Conservation (phyloP, 441 rosid species). For the Cnidoscolus chayamansa region DNA sequence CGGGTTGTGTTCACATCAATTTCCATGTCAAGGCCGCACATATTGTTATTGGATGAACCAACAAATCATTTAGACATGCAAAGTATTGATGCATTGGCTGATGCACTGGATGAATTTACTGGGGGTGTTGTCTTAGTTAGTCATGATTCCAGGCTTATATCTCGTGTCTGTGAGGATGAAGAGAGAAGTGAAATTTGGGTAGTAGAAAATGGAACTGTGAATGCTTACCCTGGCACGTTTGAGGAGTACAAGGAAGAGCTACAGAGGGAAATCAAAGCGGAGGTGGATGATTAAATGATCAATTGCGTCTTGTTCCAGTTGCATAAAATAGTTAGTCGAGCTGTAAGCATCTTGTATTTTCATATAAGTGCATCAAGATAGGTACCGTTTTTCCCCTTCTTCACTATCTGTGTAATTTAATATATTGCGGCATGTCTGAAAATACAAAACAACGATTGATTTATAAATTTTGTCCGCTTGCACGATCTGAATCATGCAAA, state of each 20-base stretch:
- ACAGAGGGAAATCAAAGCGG: conserved; percentile 73
- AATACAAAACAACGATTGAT: not conserved
- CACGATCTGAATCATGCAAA: not conserved
- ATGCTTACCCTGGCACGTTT: conserved; percentile 58
- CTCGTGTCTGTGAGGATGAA: conserved; percentile 77
- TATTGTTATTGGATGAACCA: conserved; percentile 80
- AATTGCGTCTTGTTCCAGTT: conserved; percentile 16
- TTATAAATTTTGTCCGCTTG: conserved; percentile 7
- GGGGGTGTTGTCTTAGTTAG: conserved; percentile 92
- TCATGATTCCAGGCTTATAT: conserved; percentile 88
- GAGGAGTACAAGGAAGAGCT: conserved; percentile 91
- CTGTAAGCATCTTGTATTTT: conserved; percentile 1
- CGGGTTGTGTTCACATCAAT: conserved; percentile 88
- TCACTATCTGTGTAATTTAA: not conserved
- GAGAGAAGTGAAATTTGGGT: conserved; percentile 88
- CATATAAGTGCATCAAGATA: not conserved
- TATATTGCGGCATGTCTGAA: conserved; percentile 10
- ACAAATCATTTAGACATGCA: conserved; percentile 95
- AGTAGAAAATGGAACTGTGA: conserved; percentile 76
- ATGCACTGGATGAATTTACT: conserved; percentile 79
- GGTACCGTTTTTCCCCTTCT: not conserved
- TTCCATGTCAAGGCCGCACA: conserved; percentile 89
- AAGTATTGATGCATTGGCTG: conserved; percentile 82
- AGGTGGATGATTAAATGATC: conserved; percentile 67
- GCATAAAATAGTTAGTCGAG: conserved; percentile 29